Evolutionary conservation across 352 stramenopile genomes (phyloP).

Genomic region (Phytophthora meadii): DNA sequence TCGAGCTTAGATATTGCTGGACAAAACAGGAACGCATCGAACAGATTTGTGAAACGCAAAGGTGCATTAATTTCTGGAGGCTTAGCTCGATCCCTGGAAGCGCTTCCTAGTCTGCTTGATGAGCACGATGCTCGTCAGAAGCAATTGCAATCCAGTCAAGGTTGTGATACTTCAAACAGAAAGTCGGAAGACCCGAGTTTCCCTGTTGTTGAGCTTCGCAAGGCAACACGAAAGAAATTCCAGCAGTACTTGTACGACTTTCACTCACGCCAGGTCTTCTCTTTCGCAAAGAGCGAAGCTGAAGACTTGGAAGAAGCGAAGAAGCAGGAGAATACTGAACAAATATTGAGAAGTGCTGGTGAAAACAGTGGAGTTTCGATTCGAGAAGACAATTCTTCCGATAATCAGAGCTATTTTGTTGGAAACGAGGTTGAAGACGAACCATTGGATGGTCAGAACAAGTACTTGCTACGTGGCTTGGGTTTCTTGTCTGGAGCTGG

Average conservation of each 20-base stretch:
- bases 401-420: background rate
- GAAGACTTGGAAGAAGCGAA: conserved; percentile 17
- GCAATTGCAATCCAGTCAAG: conserved; percentile 11
- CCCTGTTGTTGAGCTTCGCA: conserved; percentile 6
- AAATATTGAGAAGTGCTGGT: background rate
- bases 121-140: conserved; percentile 7
- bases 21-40: background rate
- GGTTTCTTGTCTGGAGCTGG: conserved; percentile 28
- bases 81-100: conserved; percentile 5
- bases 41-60: conserved; percentile 8
- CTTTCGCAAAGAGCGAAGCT: conserved; percentile 32
- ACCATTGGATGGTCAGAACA: conserved; percentile 7
- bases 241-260: conserved; percentile 69
- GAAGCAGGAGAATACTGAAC: background rate
- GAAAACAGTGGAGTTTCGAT: background rate
- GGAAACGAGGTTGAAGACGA: conserved; percentile 1
- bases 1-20: conserved; percentile 1
- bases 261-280: conserved; percentile 68
- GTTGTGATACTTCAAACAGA: conserved; percentile 1
- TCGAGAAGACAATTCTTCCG: background rate
- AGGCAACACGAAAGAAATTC: conserved; percentile 43
- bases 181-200: background rate
- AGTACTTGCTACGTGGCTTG: conserved; percentile 45
- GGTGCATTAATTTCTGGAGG: conserved; percentile 5
- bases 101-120: conserved; percentile 13